Conservation (phyloP, 2,329 filamentous ascomycete species). For the Phyllosticta citrichinensis region DNA sequence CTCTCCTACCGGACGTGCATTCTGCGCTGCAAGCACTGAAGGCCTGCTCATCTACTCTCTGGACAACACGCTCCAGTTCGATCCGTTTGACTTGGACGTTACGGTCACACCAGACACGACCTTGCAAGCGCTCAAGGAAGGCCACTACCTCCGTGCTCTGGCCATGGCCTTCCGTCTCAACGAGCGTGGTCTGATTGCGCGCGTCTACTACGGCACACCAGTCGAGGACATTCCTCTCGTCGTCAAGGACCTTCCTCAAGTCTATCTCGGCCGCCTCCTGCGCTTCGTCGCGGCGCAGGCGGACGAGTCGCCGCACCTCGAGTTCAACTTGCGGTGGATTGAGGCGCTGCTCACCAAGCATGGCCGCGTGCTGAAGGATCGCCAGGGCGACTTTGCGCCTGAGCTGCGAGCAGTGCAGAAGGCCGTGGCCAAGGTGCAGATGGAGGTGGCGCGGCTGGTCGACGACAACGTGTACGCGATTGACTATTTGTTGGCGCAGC, state of each 20-base stretch:
- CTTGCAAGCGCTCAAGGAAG: conserved; percentile 59
- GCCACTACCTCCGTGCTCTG: conserved; percentile 81
- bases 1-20: conserved; percentile 76
- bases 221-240: conserved; percentile 64
- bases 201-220: conserved; percentile 78
- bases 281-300: conserved; percentile 81
- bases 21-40: conserved; percentile 92
- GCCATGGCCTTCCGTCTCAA: conserved; percentile 97
- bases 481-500: conserved; percentile 62
- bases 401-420: conserved; percentile 77
- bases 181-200: conserved; percentile 68
- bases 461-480: conserved; percentile 86
- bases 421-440: conserved; percentile 68
- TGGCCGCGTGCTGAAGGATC: conserved; percentile 74
- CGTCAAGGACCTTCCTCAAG: conserved; percentile 66
- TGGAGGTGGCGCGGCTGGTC: conserved; percentile 70
- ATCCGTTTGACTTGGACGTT: conserved; percentile 92
- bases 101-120: conserved; percentile 74
- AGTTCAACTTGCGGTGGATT: conserved; percentile 92
- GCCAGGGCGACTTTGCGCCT: conserved; percentile 67
- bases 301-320: conserved; percentile 83
- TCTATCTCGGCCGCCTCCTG: conserved; percentile 78
- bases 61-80: conserved; percentile 75
- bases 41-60: conserved; percentile 89
- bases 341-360: conserved; percentile 71